Percentiles rank a stretch among this genome's conserved stretches.
Conservation (phyloP, 2,329 filamentous ascomycete species). For the Bipolaris zeicola region DNA sequence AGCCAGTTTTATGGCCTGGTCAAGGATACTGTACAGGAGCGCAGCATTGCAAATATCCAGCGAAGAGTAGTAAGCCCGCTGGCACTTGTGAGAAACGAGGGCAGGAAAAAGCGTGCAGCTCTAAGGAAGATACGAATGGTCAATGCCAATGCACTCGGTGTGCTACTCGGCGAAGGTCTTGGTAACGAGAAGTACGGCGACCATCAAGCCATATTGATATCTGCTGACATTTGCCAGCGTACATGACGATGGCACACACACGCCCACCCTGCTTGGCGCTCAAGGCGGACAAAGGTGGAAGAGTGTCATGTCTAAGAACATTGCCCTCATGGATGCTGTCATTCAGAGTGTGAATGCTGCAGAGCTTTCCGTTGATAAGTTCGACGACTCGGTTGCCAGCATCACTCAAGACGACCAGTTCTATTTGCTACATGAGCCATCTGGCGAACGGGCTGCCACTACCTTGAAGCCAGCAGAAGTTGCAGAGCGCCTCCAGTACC, state of each 20-base stretch:
- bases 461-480: slow-evolving; percentile 59
- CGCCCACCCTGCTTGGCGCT: slow-evolving; percentile 49
- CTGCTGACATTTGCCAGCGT: slow-evolving; percentile 57
- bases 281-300: slow-evolving; percentile 66
- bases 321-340: slow-evolving; percentile 85
- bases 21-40: slow-evolving; percentile 73
- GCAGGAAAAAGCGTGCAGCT: slow-evolving; percentile 72
- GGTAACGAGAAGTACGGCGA: slow-evolving; percentile 56
- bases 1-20: slow-evolving; percentile 79
- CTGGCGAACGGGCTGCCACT: slow-evolving; percentile 41
- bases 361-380: slow-evolving; percentile 60
- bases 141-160: slow-evolving; percentile 83
- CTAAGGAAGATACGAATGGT: slow-evolving; percentile 76
- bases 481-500: slow-evolving; percentile 68
- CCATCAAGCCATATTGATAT: neutral
- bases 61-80: slow-evolving; percentile 77
- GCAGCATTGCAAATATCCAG: slow-evolving; percentile 73
- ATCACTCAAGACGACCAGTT: slow-evolving; percentile 60
- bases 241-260: slow-evolving; percentile 62
- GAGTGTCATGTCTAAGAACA: slow-evolving; percentile 76
- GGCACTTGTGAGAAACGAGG: slow-evolving; percentile 74
- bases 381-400: slow-evolving; percentile 62
- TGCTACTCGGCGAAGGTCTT: slow-evolving; percentile 85
- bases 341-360: slow-evolving; percentile 71
- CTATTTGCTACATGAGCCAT: slow-evolving; percentile 50